Conservation (phyloP, 2,329 filamentous ascomycete species). For the Paracamarosporium sp. region DNA sequence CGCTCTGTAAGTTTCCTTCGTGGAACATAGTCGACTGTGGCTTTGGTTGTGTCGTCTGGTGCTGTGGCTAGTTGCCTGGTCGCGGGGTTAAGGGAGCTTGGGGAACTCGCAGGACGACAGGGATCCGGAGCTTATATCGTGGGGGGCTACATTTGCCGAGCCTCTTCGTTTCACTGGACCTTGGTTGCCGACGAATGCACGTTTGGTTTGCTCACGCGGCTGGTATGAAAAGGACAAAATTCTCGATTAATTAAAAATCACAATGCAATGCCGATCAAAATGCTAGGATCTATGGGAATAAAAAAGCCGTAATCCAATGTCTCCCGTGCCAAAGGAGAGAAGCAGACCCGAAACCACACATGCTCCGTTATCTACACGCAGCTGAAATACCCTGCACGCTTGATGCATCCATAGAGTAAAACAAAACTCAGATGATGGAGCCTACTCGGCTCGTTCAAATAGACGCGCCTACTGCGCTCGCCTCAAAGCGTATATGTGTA, state of each 20-base stretch:
- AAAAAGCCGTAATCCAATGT: slow-evolving; percentile 16
- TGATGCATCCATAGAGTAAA: slow-evolving; percentile 17
- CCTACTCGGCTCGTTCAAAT: slow-evolving; percentile 1
- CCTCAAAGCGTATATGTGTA: slow-evolving; percentile 1
- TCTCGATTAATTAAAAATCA: background rate
- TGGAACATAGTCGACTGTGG: slow-evolving; percentile 73
- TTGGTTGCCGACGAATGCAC: no score
- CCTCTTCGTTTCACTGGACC: background rate
- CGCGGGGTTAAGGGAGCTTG: slow-evolving; percentile 21
- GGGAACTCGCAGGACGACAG: slow-evolving; percentile 15
- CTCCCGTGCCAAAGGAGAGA: slow-evolving; percentile 38
- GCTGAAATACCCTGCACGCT: slow-evolving; percentile 10
- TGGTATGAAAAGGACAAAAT: no score
- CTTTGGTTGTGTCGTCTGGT: background rate
- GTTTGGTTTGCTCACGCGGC: no score
- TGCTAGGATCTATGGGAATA: slow-evolving; percentile 23
- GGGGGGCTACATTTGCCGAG: slow-evolving; percentile 1
- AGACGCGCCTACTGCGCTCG: slow-evolving; percentile 6
- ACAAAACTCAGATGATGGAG: slow-evolving; percentile 6
- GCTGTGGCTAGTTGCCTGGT: slow-evolving; percentile 17
- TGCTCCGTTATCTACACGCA: slow-evolving; percentile 34
- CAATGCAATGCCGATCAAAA: slow-evolving; percentile 19
- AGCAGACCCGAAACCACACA: slow-evolving; percentile 14
- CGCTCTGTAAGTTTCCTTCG: slow-evolving; percentile 77
- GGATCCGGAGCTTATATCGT: slow-evolving; percentile 1